Conservation (phyloP, 2,329 filamentous ascomycete species). For the Fusarium lateritium region DNA sequence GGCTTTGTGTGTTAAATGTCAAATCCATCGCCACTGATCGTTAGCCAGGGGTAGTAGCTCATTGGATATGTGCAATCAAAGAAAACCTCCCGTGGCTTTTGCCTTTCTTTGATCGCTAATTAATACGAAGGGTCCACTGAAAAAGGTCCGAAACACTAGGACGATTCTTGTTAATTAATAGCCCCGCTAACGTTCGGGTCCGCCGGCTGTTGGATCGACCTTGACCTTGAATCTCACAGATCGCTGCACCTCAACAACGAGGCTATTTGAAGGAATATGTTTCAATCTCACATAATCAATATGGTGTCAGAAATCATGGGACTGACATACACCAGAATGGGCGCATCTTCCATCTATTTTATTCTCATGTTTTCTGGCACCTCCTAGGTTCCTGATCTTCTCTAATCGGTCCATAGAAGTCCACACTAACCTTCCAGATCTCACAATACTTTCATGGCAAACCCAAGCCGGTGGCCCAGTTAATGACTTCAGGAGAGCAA, state of each 20-base stretch:
- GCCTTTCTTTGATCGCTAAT: slow-evolving; percentile 11
- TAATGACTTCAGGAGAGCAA: too few species aligned
- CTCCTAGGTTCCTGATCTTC: too few species aligned
- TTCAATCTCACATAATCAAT: neutral
- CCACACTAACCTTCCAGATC: too few species aligned
- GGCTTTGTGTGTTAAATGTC: neutral
- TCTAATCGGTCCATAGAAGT: too few species aligned
- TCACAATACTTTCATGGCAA: too few species aligned
- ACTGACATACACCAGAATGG: too few species aligned
- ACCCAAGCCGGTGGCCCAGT: too few species aligned
- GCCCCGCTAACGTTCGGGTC: slow-evolving; percentile 4
- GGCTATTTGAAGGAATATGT: neutral
- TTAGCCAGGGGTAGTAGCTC: slow-evolving; percentile 12
- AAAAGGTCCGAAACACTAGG: slow-evolving; percentile 35
- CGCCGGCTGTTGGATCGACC: neutral
- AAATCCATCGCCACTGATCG: neutral
- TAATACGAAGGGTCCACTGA: slow-evolving; percentile 15
- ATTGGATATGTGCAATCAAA: neutral
- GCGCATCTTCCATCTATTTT: too few species aligned
- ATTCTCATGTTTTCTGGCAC: too few species aligned
- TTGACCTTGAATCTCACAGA: neutral
- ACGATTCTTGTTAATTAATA: slow-evolving; percentile 14
- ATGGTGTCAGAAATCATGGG: too few species aligned
- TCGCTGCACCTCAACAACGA: neutral
- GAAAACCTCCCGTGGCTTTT: slow-evolving; percentile 24